Percentiles rank a stretch among this genome's conserved stretches.
Evolutionary conservation across 2,329 filamentous ascomycete genomes (phyloP).

Genomic region (Laburnicola sp.): DNA sequence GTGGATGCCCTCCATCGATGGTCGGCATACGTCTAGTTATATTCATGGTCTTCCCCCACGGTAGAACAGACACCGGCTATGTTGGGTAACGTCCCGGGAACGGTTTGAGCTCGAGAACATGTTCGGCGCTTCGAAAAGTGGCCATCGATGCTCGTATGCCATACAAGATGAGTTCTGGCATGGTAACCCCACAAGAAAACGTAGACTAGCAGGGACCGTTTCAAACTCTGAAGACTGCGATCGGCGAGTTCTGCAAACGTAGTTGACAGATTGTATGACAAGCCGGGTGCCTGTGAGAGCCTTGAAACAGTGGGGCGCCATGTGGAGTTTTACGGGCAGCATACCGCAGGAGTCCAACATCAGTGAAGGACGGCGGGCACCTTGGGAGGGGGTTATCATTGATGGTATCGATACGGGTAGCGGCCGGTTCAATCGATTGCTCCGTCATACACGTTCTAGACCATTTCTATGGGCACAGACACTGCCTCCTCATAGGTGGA

Average conservation of each 20-base stretch:
- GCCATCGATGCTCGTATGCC: conserved; percentile 1
- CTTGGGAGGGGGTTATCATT: not conserved
- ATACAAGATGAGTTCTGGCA: not conserved
- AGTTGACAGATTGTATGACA: conserved; percentile 1
- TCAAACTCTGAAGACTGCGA: conserved; percentile 2
- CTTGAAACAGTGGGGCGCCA: not conserved
- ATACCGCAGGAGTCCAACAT: not conserved
- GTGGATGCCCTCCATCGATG: not conserved
- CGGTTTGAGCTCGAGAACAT: conserved; percentile 5
- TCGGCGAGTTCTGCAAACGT: conserved; percentile 1
- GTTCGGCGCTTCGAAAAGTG: conserved; percentile 4
- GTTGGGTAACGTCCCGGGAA: conserved; percentile 1
- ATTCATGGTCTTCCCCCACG: not conserved
- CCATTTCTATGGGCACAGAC: not conserved
- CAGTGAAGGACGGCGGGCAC: not conserved
- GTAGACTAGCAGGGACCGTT: not conserved
- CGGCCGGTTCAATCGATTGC: not conserved
- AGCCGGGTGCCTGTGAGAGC: not conserved
- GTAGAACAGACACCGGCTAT: not conserved
- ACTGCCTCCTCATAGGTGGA: not conserved
- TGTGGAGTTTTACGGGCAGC: not conserved
- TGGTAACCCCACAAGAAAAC: not conserved
- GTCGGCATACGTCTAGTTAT: not conserved
- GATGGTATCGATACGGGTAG: conserved; percentile 1
- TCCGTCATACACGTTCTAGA: not conserved